These are phyloP conservation scores for Aethionema arabicum DNA, from an alignment of 345 rosid species.

Conservation along the genomic window DNA sequence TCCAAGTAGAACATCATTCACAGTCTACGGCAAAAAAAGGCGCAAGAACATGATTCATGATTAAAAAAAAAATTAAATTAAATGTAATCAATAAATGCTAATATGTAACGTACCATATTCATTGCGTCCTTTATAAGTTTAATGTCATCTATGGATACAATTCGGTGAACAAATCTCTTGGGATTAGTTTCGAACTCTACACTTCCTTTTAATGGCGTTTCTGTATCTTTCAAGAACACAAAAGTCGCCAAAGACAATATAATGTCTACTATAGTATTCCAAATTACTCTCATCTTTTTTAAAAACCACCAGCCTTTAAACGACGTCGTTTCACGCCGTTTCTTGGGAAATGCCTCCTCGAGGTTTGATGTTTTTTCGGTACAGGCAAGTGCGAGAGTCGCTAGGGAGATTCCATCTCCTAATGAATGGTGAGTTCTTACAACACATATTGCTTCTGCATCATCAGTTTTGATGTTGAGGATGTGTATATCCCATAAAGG, in stretches of 20 bases:
- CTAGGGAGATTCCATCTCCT: constrained; percentile 48
- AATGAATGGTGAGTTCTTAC: constrained; percentile 52
- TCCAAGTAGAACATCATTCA: no score
- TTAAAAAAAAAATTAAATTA: neutral
- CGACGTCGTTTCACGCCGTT: neutral
- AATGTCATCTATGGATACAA: neutral
- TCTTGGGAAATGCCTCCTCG: constrained; percentile 42
- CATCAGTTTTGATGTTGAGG: constrained; percentile 53
- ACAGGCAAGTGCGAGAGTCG: constrained; percentile 49
- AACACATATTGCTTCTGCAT: constrained; percentile 49
- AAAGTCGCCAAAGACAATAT: constrained; percentile 32
- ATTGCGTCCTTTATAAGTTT: neutral
- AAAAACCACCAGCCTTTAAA: constrained; percentile 35
- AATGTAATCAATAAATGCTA: neutral
- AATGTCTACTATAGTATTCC: constrained; percentile 49
- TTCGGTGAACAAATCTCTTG: constrained; percentile 40
- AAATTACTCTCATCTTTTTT: constrained; percentile 34
- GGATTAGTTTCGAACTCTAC: neutral
- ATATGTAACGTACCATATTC: neutral
- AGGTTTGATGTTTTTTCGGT: constrained; percentile 50
- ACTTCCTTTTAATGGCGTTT: constrained; percentile 42
- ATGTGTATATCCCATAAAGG: constrained; percentile 77
- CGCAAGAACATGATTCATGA: neutral
- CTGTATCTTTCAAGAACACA: constrained; percentile 39
- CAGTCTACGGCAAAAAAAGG: neutral